A percentile compares a stretch with the other conserved stretches of the same genome.
phyloP scores from a whole-genome alignment of 352 stramenopile species.

The Globisporangium carolinianum region DNA sequence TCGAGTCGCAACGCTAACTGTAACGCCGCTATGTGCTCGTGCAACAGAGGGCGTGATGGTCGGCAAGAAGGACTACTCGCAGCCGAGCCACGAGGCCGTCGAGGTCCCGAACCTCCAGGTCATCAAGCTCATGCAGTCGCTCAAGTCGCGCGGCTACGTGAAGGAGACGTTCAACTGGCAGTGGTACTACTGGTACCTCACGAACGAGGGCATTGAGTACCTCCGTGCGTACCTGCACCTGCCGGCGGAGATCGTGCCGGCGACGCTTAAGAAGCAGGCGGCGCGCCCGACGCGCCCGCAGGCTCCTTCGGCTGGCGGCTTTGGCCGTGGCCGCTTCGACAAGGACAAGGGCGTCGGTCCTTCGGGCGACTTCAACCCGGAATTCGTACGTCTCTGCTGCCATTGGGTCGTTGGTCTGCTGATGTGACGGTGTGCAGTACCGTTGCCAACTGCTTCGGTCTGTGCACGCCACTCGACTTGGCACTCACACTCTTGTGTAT shows the following conservation, averaged over 20 bases:
- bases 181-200: constrained; percentile 99
- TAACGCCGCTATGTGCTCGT: no score
- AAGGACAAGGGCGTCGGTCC: constrained; percentile 87
- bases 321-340: constrained; percentile 82
- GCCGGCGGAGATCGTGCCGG: constrained; percentile 97
- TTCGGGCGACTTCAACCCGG: constrained; percentile 85
- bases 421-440: no score
- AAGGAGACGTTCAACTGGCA: constrained; percentile 99
- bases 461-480: no score
- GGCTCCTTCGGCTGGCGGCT: constrained; percentile 63
- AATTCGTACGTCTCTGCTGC: constrained; percentile 63
- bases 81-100: constrained; percentile 93
- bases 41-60: constrained; percentile 83
- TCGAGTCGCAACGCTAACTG: no score
- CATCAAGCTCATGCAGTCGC: constrained; percentile 97
- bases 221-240: constrained; percentile 97
- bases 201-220: constrained; percentile 98
- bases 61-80: constrained; percentile 85
- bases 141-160: constrained; percentile 96
- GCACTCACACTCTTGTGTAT: not conserved
- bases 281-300: constrained; percentile 75
- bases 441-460: no score
- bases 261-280: constrained; percentile 97
- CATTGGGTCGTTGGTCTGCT: not conserved
- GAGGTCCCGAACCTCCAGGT: constrained; percentile 98